Conservation (phyloP, 1,139 yeast genomes). For the Groenewaldozyma sp. region DNA sequence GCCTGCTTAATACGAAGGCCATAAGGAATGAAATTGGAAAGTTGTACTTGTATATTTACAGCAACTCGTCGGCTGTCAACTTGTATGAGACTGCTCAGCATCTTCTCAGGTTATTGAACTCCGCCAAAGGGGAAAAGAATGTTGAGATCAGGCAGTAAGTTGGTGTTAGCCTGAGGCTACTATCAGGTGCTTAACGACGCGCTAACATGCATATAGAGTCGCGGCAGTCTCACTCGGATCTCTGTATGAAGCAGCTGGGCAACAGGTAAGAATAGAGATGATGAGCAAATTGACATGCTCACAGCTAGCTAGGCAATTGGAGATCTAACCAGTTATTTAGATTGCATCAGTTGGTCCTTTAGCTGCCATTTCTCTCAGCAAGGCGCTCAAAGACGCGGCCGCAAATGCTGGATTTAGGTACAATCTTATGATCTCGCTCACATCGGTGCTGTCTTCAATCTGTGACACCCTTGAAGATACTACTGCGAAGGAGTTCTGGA, state of each 20-base stretch:
- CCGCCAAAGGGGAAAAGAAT: conserved; percentile 24
- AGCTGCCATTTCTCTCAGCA: conserved; percentile 23
- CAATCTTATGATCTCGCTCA: conserved; percentile 20
- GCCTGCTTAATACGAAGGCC: conserved; percentile 17
- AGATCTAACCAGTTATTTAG: too few species aligned
- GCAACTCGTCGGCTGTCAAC: conserved; percentile 14
- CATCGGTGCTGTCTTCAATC: conserved; percentile 17
- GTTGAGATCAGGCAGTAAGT: conserved; percentile 23
- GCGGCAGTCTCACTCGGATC: conserved; percentile 19
- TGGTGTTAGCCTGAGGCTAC: neutral
- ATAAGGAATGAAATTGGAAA: conserved; percentile 18
- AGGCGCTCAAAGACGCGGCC: conserved; percentile 21
- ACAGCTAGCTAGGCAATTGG: too few species aligned
- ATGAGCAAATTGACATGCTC: neutral
- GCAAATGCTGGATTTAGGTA: conserved; percentile 23
- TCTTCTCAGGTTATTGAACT: conserved; percentile 18
- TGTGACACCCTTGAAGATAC: conserved; percentile 29
- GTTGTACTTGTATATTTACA: conserved; percentile 15
- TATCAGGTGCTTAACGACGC: neutral
- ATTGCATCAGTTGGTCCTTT: conserved; percentile 28
- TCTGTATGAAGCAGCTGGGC: conserved; percentile 21
- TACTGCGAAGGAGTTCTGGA: conserved; percentile 28
- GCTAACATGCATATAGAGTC: conserved; percentile 16
- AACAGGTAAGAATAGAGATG: conserved; percentile 17
- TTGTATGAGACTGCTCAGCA: conserved; percentile 27